Evolutionary conservation across 768 basidiomycete genomes (phyloP).

Genomic region (Cubamyces sp.): DNA sequence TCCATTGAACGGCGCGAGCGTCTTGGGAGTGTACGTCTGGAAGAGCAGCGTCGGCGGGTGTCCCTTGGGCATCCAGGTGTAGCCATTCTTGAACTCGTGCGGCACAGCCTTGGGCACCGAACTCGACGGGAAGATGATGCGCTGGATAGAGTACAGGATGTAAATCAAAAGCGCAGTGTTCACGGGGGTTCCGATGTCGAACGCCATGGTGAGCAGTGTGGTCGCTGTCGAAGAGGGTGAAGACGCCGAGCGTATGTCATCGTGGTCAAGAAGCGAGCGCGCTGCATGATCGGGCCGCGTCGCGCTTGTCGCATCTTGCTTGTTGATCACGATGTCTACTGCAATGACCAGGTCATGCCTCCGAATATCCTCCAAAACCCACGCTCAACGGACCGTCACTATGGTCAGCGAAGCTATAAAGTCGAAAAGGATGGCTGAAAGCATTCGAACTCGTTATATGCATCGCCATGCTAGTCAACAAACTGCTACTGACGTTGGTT

Average conservation of each 20-base stretch:
- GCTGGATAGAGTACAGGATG: conserved; percentile 76
- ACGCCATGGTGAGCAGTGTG: conserved; percentile 33
- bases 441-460: background rate
- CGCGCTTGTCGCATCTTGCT: conserved; percentile 3
- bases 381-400: background rate
- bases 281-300: background rate
- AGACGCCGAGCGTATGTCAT: background rate
- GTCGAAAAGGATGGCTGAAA: too few species aligned
- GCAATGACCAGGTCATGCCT: conserved; percentile 20
- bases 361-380: background rate
- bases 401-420: background rate
- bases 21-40: conserved; percentile 78
- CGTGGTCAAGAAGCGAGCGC: conserved; percentile 5
- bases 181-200: conserved; percentile 67
- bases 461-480: background rate
- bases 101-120: conserved; percentile 54
- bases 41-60: conserved; percentile 82
- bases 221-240: background rate
- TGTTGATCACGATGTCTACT: conserved; percentile 16
- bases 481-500: background rate
- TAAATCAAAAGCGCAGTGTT: conserved; percentile 81
- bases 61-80: conserved; percentile 89
- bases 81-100: conserved; percentile 76
- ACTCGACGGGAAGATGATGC: conserved; percentile 73
- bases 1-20: conserved; percentile 69